A percentile compares a stretch with the other conserved stretches of the same genome.
These are phyloP conservation scores for Zea mays DNA, from an alignment of 176 grass and related monocot genomes.

Conservation along the genomic window Zm-B73-REFERENCE-NAM-5.0 NC_050096.1:270836001-270836500, in stretches of 20 bases:
- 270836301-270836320: not conserved
- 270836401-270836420: not conserved
- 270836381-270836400: conserved; percentile 16
- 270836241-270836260: no score
- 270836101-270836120: no score
- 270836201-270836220: not conserved
- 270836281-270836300: not conserved
- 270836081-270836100: no score
- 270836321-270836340: not conserved
- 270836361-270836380: not conserved
- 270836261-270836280: not conserved
- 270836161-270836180: not conserved
- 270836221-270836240: not conserved
- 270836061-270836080: no score
- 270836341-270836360: not conserved
- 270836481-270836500: not conserved
- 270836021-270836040: no score
- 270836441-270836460: not conserved
- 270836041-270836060: no score
- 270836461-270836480: not conserved
- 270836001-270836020: no score
- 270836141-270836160: not conserved
- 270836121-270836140: no score
- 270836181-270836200: conserved; percentile 10
- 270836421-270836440: not conserved